These are phyloP conservation scores for Calonectria pseudoreteaudii DNA, from an alignment of 2,329 filamentous ascomycete genomes.

Conservation along the genomic window DNA sequence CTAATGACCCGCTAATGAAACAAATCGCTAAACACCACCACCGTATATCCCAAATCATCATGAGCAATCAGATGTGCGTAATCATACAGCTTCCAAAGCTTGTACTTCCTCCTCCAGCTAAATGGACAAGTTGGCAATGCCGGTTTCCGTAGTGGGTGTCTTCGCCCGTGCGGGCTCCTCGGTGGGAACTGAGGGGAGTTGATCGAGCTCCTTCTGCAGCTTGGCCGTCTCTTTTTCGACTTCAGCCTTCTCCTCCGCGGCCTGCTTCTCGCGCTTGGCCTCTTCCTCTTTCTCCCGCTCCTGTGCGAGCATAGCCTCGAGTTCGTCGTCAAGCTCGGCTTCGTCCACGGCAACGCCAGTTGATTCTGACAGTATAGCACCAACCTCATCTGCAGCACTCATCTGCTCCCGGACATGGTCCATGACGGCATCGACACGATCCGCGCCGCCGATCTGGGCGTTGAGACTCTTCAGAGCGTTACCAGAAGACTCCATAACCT, in stretches of 20 bases:
- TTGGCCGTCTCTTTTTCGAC: conserved; percentile 59
- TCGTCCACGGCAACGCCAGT: conserved; percentile 74
- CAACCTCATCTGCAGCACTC: conserved; percentile 84
- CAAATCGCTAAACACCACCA: conserved; percentile 22
- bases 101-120: conserved; percentile 28
- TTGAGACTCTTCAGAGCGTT: conserved; percentile 80
- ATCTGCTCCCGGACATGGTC: conserved; percentile 84
- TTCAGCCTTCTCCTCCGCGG: conserved; percentile 52
- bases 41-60: conserved; percentile 18
- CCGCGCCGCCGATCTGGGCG: conserved; percentile 79
- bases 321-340: conserved; percentile 86
- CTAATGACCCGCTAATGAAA: conserved; percentile 23
- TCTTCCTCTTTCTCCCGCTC: conserved; percentile 65
- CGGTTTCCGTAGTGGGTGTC: conserved; percentile 53
- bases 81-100: conserved; percentile 13
- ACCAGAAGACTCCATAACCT: conserved; percentile 83
- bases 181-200: conserved; percentile 56
- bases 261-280: conserved; percentile 58
- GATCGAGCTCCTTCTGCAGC: conserved; percentile 65
- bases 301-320: conserved; percentile 78
- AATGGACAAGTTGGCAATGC: conserved; percentile 49
- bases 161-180: conserved; percentile 49
- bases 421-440: conserved; percentile 80
- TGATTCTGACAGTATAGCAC: conserved; percentile 77
- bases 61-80: conserved; percentile 31